Evolutionary conservation across 2,329 filamentous ascomycete genomes (phyloP).

Genomic region (Diaporthe humulicola): DNA sequence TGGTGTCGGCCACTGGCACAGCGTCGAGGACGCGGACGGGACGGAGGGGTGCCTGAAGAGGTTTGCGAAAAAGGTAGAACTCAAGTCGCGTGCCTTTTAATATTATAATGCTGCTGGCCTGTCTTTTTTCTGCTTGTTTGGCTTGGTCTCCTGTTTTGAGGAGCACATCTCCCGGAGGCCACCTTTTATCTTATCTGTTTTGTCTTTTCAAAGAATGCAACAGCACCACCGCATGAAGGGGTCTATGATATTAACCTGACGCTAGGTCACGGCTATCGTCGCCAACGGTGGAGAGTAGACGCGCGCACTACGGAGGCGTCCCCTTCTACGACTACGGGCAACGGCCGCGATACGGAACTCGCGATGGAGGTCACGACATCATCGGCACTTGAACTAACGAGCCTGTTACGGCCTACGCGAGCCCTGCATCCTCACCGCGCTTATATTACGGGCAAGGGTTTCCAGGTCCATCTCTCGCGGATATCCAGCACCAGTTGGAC

Average conservation of each 20-base stretch:
- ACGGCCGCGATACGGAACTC: neutral
- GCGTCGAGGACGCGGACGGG: slow-evolving; percentile 39
- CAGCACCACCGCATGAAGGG: neutral
- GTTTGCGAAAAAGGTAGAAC: slow-evolving; percentile 41
- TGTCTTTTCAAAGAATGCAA: slow-evolving; percentile 5
- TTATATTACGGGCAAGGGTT: neutral
- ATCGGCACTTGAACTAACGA: neutral
- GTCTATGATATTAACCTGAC: slow-evolving; percentile 27
- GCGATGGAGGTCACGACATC: neutral
- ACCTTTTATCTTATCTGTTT: neutral
- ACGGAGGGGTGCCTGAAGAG: slow-evolving; percentile 38
- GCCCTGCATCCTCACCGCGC: neutral
- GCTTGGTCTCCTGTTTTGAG: neutral
- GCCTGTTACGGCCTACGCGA: neutral
- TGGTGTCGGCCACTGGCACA: slow-evolving; percentile 41
- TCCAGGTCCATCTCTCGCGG: neutral
- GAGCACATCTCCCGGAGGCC: no score
- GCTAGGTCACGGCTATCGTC: slow-evolving; percentile 34
- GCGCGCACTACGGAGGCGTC: neutral
- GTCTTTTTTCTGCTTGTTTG: neutral
- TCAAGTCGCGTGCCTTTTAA: slow-evolving; percentile 35
- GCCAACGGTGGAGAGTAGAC: slow-evolving; percentile 21
- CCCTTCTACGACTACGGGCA: neutral
- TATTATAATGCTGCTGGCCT: neutral
- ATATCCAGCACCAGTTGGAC: neutral